Evolutionary conservation across 2,329 filamentous ascomycete genomes (phyloP).

Genomic region (Nemania sp.): DNA sequence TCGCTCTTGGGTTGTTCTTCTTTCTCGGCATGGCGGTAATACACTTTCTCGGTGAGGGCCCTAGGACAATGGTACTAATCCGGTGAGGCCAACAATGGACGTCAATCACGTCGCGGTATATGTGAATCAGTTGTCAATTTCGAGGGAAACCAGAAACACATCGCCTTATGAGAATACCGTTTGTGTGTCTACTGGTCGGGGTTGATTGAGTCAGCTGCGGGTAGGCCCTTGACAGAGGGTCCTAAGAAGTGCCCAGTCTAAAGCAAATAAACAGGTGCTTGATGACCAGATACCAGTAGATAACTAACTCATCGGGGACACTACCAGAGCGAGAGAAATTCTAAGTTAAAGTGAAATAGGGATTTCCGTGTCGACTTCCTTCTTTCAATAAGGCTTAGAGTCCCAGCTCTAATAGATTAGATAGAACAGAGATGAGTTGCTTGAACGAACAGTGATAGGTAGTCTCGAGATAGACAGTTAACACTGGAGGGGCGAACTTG

Average conservation of each 20-base stretch:
- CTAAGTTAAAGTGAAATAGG: neutral
- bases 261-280: neutral
- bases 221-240: neutral
- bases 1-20: constrained; percentile 38
- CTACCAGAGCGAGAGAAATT: neutral
- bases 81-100: neutral
- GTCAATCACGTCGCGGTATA: constrained; percentile 27
- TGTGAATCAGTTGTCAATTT: constrained; percentile 9
- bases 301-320: too few species aligned
- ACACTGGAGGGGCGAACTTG: constrained; percentile 13
- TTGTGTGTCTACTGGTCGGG: too few species aligned
- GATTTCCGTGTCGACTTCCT: too few species aligned
- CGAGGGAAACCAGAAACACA: constrained; percentile 25
- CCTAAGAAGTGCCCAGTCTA: neutral
- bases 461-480: neutral
- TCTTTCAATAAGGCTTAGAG: neutral
- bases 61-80: neutral
- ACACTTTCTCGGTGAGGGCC: neutral
- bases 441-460: neutral
- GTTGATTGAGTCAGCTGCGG: neutral
- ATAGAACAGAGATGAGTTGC: neutral
- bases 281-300: neutral
- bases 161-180: constrained; percentile 16
- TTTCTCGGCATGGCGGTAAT: constrained; percentile 43
- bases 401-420: neutral